Percentiles rank a stretch among this genome's conserved stretches.
These are phyloP conservation scores for Dactylis glomerata DNA, from an alignment of 176 grass and related monocot species.

Conservation along the genomic window DNA sequence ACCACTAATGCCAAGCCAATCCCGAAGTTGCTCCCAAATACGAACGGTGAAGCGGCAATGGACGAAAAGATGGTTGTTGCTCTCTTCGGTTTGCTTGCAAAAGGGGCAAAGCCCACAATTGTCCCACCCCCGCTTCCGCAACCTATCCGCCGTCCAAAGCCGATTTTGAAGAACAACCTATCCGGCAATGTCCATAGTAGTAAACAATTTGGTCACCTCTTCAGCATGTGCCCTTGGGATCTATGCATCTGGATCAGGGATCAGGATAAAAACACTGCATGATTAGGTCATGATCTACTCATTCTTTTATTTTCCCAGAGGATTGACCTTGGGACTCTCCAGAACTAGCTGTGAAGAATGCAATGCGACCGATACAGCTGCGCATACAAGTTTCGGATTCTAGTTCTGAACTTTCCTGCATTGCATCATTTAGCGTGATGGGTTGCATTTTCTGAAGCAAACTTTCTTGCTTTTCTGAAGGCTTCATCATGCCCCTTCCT, in stretches of 20 bases:
- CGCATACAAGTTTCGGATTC: background rate
- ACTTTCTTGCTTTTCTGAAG: background rate
- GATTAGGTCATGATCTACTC: conserved; percentile 31
- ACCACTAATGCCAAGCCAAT: no score
- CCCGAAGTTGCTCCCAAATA: no score
- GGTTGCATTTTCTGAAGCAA: background rate
- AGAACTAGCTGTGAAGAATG: background rate
- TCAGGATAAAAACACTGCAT: conserved; percentile 8
- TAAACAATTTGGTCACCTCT: background rate
- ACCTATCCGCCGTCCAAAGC: no score
- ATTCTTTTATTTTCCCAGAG: background rate
- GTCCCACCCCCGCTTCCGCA: no score
- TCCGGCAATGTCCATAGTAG: no score
- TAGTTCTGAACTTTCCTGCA: background rate
- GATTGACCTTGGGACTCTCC: background rate
- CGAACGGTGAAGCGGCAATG: no score
- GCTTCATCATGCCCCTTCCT: background rate
- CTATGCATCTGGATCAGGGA: conserved; percentile 35
- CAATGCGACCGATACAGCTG: background rate
- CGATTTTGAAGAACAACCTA: no score
- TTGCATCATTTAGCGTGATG: background rate
- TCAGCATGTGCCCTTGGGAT: conserved; percentile 28
- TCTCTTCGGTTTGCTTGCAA: no score
- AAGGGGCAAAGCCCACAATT: no score
- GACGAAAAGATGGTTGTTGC: no score